Base-by-base conservation (phyloP, 352 stramenopile species). In the Globisporangium spinosum region DNA sequence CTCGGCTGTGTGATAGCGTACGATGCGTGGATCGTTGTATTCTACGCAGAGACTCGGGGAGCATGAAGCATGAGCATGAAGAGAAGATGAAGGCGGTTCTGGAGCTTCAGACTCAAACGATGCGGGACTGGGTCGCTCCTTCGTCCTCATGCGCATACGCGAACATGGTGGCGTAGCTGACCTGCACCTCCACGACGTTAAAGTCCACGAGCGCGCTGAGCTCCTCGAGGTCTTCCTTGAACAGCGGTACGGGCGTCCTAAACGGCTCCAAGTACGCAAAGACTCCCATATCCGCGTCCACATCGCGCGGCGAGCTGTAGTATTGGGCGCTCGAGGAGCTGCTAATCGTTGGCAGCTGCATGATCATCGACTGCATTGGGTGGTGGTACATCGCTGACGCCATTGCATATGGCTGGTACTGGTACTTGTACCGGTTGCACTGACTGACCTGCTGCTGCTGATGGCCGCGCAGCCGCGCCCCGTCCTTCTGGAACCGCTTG, bases 211-310 rank as follows among this genome's bases (percentile, higher is more conserved):
- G 71, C 61, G 73, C 73, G 7, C 61, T 68, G 35, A 82, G 68
- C 68, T 79, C 76, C 49, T 78, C 70, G 32, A 82, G 70, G 62
- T 82, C 76, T 32, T 79, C 76, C 23, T 75, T 67, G 32, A 74
- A 78, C 40, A 82, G 66, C 47, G 68, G 67, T 32, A 73, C 68
- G 1, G 76, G 76, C 20, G 68, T 68, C 9, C 68, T 70, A 61
- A 82, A 82, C 13, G 76, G 76, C 66, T 82, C 76, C 15, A 82
- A 38, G 35, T 68, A 32, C 20, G 69, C 67, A 51, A 27, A 27
- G 20, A 68, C 29, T 32, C 57, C 43, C 62, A 67, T 40, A 22
- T 62, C 47, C 17, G 72, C 67, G 54, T 70, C 67, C 20, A 77
- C 75, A 29, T 72, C 70, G 1, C 75, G 59, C 0, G 73, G 73